Evolutionary conservation across 78 protist species (phyloP), one percentile per base, ranked within the genome.

Genomic region (Dictyostelium discoideum): DNA sequence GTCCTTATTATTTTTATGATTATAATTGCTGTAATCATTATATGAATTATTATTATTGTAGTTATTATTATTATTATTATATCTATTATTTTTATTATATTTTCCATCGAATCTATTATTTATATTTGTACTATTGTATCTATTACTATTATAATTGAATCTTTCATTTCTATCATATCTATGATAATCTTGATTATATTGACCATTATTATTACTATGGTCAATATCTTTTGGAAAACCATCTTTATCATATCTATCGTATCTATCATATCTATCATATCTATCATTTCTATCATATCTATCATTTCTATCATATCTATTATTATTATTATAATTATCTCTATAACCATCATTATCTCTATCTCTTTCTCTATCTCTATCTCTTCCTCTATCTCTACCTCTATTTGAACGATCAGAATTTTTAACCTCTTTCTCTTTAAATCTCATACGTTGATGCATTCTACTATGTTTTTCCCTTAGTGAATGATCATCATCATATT

Each of bases 31-130:
- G 13, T 69, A 26, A 40, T 69, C 37, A 69, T 69, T 69, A 13
- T 69, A 69, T n/a, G 42, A 26, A 32, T 29, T 29, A 73, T 29
- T 77, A 42, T 77, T 77, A 22, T 50, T 50, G 73, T 85, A 26
- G 14, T 29, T n/a, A 32, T 32, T 32, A 32, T 32, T 32, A 32
- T 32, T 42, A 8, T 39, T n/a, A 69, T 39, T 44, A 37, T n/a
- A 26, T 37, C 81, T 74, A 37, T 85, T 72, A 60, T 72, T 14
- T 26, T 46, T 85, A 72, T 48, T 85, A 5, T 40, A 14, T n/a
- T 42, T 72, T 16, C 39, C 18, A 74, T 86, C 83, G 46, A 74
- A 74, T 86, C 84, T 86, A 74, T 74, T 73, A 22, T 60, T 84
- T 32, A 44, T 60, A 84, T 60, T 60, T 44, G 29, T 2, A 24